Base-by-base conservation (phyloP, 441 rosid species). In the Daphne laureola region DNA sequence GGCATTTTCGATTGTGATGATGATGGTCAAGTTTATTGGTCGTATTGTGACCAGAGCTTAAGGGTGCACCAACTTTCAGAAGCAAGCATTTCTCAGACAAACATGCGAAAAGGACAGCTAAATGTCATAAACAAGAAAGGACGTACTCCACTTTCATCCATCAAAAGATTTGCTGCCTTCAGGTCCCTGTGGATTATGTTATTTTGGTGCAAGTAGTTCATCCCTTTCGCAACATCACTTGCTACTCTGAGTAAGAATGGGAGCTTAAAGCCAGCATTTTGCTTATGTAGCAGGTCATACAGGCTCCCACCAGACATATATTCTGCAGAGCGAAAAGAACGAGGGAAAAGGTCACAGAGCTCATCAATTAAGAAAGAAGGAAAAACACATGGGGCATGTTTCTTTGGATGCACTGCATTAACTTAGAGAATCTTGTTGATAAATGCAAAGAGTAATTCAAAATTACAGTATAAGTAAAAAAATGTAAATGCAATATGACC, bases 111-210 rank as follows among this genome's bases (percentile, higher is more conserved):
- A 51, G 38, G 61, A 12, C 2, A 48, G 47, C 36, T 14, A 49
- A 67, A 51, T 43, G 14, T 18, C 35, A 42, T 5, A 56, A 14
- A 53, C 45, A 53, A 27, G 38, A 11, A 17, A 64, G 47, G 48
- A 59, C 97, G 74, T 79, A 86, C 87, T 62, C 73, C 79, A 74
- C 77, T 78, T 70, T 77, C 92, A 74, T 76, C 82, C 75, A 82
- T 66, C 76, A 82, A 66, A 67, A 82, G 79, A 68, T 82, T 82
- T 69, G 87, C 90, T 48, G 86, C 62, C 62, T 86, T 82, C 46
- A 79, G 75, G 57, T 86, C 84, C 60, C 86, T 68, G 38, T 87
- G 91, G 61, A 78, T 64, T 14, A 78, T 77, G 27, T 69, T 75
- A 54, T 78, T 81, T 54, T 65, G 77, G 59, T 80, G 83, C 74